These are phyloP conservation scores for Protoeuglena noctilucae DNA, from an alignment of 139 green algal genomes.

Conservation along the genomic window DNA sequence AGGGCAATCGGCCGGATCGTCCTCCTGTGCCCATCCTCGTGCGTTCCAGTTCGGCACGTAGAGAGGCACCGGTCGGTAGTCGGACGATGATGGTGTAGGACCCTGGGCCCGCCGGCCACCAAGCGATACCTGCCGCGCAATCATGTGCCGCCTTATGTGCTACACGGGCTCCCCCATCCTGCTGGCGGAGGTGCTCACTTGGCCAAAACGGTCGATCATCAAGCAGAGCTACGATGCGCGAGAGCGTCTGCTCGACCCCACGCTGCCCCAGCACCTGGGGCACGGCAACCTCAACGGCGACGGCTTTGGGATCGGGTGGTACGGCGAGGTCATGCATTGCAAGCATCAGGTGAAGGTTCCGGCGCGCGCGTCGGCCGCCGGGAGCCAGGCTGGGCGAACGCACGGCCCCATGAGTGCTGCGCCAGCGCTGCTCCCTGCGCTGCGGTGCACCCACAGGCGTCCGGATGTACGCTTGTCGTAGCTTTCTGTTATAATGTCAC, in stretches of 20 bases:
- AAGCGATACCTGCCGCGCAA: no score
- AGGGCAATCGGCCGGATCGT: no score
- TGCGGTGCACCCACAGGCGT: not conserved
- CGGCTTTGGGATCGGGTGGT: slow-evolving; percentile 87
- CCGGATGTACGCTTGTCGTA: not conserved
- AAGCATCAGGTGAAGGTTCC: not conserved
- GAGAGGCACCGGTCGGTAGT: no score
- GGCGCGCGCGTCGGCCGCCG: not conserved
- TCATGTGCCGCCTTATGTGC: slow-evolving; percentile 82
- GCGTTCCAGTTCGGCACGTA: no score
- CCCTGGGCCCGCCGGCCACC: no score
- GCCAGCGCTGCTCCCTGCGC: not conserved
- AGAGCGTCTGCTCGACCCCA: slow-evolving; percentile 57
- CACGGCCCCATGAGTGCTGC: no score
- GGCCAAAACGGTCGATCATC: slow-evolving; percentile 69
- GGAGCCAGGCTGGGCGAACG: no score
- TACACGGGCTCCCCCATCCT: slow-evolving; percentile 65
- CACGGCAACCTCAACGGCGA: slow-evolving; percentile 90
- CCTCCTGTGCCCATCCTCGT: no score
- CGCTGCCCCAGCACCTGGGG: slow-evolving; percentile 45
- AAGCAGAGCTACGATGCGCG: slow-evolving; percentile 85
- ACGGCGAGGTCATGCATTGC: slow-evolving; percentile 5
- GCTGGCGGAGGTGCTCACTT: slow-evolving; percentile 68
- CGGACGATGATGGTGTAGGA: no score
- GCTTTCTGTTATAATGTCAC: no score